These are phyloP conservation scores for Jamesozyma piceae DNA, from an alignment of 805 yeast genomes.

Conservation along the genomic window DNA sequence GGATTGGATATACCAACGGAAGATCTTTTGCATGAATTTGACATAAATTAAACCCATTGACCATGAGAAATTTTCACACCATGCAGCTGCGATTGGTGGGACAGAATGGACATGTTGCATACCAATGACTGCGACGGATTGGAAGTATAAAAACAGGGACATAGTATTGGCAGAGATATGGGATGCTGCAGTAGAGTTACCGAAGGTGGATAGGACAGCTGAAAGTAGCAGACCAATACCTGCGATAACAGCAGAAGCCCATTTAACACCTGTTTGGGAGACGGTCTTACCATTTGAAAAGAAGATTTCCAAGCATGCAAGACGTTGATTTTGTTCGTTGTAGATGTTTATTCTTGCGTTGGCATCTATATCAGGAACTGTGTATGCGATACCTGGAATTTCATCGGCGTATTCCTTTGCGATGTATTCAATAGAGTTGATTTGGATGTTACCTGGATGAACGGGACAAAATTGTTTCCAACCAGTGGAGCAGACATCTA, in stretches of 20 bases:
- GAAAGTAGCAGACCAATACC: conserved; percentile 77
- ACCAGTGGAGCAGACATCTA: conserved; percentile 54
- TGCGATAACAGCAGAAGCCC: conserved; percentile 91
- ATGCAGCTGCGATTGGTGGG: conserved; percentile 90
- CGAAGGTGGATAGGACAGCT: conserved; percentile 74
- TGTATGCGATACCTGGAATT: conserved; percentile 80
- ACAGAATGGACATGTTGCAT: conserved; percentile 81
- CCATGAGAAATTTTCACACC: conserved; percentile 93
- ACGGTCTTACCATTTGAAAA: conserved; percentile 76
- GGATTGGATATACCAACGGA: conserved; percentile 77
- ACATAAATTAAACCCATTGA: conserved; percentile 84
- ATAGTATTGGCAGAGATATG: conserved; percentile 86
- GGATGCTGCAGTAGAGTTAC: conserved; percentile 85
- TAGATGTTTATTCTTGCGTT: conserved; percentile 50
- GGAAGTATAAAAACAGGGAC: conserved; percentile 80
- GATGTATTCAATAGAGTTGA: conserved; percentile 61
- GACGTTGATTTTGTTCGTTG: conserved; percentile 32
- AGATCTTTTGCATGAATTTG: conserved; percentile 72
- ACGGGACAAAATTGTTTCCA: conserved; percentile 91
- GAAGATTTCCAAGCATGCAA: conserved; percentile 70
- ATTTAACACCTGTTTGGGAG: conserved; percentile 70
- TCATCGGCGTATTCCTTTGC: conserved; percentile 39
- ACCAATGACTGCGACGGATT: conserved; percentile 71
- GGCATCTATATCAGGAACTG: conserved; percentile 83
- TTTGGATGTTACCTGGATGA: conserved; percentile 69